Conservation (phyloP, 2,329 filamentous ascomycete species). For the Talaromyces verruculosus region DNA sequence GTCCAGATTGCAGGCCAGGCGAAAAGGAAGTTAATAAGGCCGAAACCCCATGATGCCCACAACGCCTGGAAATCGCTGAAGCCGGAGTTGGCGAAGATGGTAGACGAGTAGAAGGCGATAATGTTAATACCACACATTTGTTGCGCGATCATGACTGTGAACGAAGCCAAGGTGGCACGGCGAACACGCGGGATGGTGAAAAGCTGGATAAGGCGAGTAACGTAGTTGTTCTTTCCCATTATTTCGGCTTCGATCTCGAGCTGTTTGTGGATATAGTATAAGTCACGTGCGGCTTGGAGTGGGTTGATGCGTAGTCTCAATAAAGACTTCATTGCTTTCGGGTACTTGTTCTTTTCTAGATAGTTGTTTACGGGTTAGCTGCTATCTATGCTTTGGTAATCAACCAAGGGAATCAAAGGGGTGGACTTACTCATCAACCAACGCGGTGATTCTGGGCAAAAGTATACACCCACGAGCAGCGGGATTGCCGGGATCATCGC, state of each 20-base stretch:
- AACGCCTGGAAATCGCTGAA: conserved; percentile 57
- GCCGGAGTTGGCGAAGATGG: conserved; percentile 56
- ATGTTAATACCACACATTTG: conserved; percentile 73
- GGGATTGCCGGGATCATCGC: conserved; percentile 66
- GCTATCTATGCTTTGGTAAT: conserved; percentile 53
- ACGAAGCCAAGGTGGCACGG: conserved; percentile 71
- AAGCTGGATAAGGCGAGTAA: conserved; percentile 58
- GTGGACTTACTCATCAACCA: conserved; percentile 46
- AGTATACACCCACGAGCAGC: conserved; percentile 57
- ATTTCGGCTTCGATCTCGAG: conserved; percentile 49
- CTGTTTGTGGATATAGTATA: conserved; percentile 61
- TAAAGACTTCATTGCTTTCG: conserved; percentile 47
- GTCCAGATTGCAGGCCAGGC: conserved; percentile 65
- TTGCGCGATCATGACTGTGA: conserved; percentile 76
- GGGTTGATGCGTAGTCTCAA: conserved; percentile 57
- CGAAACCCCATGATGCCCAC: conserved; percentile 64
- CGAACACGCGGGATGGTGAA: conserved; percentile 52
- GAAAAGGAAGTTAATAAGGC: conserved; percentile 64
- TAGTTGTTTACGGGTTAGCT: neutral
- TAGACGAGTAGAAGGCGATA: conserved; percentile 73
- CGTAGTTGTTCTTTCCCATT: conserved; percentile 54
- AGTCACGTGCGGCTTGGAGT: conserved; percentile 61
- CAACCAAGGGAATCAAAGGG: conserved; percentile 47
- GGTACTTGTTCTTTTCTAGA: neutral
- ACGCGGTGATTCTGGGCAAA: conserved; percentile 65